Conservation (phyloP, 2,329 filamentous ascomycete genomes). For the Fusarium nanum region DNA sequence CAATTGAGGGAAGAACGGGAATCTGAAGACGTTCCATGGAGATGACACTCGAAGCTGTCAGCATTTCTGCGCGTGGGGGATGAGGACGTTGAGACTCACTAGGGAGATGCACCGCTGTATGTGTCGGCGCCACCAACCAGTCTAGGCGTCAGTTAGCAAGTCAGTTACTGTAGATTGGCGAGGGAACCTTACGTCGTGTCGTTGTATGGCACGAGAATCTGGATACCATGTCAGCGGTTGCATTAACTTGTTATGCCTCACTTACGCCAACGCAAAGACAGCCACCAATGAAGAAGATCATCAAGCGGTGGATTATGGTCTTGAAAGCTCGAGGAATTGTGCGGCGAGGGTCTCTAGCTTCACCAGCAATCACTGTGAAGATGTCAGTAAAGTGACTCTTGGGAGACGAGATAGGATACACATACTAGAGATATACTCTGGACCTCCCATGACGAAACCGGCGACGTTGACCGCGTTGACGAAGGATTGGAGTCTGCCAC, state of each 20-base stretch:
- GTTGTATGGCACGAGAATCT: not conserved
- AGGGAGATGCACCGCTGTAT: constrained; percentile 3
- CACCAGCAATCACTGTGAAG: not conserved
- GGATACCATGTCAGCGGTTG: not conserved
- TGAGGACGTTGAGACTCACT: not conserved
- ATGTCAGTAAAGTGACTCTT: not conserved
- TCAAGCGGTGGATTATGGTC: not conserved
- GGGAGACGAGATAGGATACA: too few species aligned
- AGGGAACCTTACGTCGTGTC: not conserved
- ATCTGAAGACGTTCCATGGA: not conserved
- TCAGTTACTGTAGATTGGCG: too few species aligned
- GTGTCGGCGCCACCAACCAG: not conserved
- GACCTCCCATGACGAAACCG: constrained; percentile 66
- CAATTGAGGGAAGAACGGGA: constrained; percentile 1
- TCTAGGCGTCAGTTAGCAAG: too few species aligned
- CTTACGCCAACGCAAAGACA: constrained; percentile 1
- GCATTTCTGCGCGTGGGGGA: not conserved
- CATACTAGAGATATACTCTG: constrained; percentile 65
- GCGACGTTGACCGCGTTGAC: constrained; percentile 24
- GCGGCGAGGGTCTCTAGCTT: not conserved
- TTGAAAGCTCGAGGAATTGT: not conserved
- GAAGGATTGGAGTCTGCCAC: not conserved
- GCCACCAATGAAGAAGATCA: not conserved
- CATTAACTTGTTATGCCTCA: not conserved
- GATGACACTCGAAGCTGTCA: not conserved